Evolutionary conservation across 106 monocot genomes (phyloP), one percentile per base, ranked within the genome.

Genomic region (Posidonia australis): DNA sequence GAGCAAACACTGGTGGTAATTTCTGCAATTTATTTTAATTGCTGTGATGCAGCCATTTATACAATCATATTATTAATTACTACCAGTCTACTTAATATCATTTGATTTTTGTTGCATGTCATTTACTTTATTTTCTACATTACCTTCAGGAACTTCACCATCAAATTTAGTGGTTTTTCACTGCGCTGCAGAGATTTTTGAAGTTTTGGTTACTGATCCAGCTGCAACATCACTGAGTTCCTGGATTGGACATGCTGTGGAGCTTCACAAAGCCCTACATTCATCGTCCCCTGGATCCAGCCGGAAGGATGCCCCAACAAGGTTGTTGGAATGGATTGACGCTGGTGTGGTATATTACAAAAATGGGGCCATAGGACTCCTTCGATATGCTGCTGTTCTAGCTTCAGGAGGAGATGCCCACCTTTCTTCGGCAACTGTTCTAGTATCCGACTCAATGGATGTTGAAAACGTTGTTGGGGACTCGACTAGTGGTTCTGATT

Each of bases 401-500:
- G 98, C 91, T 67, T 98, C 98, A 65, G 98, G 98, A 32, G 87
- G 91, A 64, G 90, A 98, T 83, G 98, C 90, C 70, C 90, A 91
- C 51, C 81, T 91, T 63, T 80, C 77, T 58, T 84, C 96, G 47
- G 58, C 80, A 59, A 90, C 73, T 63, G 81, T 87, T 49, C 71
- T 98, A 42, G 91, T 87, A 41, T 98, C 96, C 7, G 96, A 98
- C 63, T 85, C 87, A 65, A 81, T 87, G 54, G 91, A 98, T 67
- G 78, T 85, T 45, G 98, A 98, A 63, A 88, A 84, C 75, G 87
- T 98, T 71, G 74, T 91, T 55, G 83, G 80, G 36, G 91, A 83
- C 62, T 74, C 77, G 58, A 70, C 69, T 24, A 76, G 67, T 65
- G 59, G 57, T 75, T 74, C 76, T n/a, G 91, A 91, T 72, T 74